Evolutionary conservation across 1,139 yeast species (phyloP), one percentile per base, ranked within the genome.

Genomic region (Magnusiomyces magnusii): DNA sequence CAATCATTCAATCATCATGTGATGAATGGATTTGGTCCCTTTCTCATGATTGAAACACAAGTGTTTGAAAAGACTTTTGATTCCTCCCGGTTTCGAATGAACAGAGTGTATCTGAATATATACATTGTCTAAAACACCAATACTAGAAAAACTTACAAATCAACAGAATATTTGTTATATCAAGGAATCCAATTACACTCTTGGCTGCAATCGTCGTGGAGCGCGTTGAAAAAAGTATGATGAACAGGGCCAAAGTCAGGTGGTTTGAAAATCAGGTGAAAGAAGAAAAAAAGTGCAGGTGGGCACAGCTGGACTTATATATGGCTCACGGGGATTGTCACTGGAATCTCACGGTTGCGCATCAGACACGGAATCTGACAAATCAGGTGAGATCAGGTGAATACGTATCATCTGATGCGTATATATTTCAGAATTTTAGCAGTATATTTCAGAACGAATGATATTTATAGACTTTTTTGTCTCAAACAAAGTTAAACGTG

Each of bases 201-300:
- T n/a, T n/a, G n/a, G n/a, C n/a, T n/a, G n/a, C 39, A 9, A 9
- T 9, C 39, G n/a, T n/a, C n/a, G n/a, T n/a, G n/a, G n/a, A n/a
- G 47, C 47, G 47, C 21, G 17, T 10, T 41, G 17, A 17, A 41
- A 21, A n/a, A 44, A 7, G 49, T 17, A 27, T 44, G n/a, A n/a
- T n/a, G n/a, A n/a, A 7, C 44, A 13, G 27, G 21, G 27, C 3
- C 27, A 21, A 44, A n/a, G 49, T 44, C 49, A 44, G 49, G 49
- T 44, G 53, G 24, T 50, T 31, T 50, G 21, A n/a, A 50, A 28
- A 50, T 50, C 53, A 50, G 53, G 53, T 50, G 53, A 50, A 50
- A 13, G 34, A 47, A 25, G 34, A 47, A 50, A 50, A 50, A 19
- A 17, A n/a, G 25, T 21, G 53, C 23, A 28, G 41, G 41, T 23